Evolutionary conservation across 2,329 filamentous ascomycete species (phyloP), one percentile per base, ranked within the genome.

Genomic region (Fusarium sp.): DNA sequence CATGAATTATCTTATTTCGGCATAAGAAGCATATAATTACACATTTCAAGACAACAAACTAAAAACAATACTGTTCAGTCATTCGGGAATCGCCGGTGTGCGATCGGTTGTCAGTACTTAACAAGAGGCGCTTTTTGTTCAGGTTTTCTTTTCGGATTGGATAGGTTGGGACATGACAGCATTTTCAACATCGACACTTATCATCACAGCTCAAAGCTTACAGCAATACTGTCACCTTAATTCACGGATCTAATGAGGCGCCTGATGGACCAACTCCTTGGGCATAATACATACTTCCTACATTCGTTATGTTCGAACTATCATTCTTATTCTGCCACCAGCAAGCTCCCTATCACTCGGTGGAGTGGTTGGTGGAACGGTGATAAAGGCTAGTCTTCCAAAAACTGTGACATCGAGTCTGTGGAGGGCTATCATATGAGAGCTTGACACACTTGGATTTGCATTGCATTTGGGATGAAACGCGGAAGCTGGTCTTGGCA

Each of bases 201-300:
- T 56, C 54, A 59, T 49, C 50, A 62, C 56, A 57, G 70, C 72
- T 74, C 63, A 62, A 73, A 66, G 67, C 68, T 69, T 50, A 44
- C 55, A 64, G 57, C 59, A 71, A 69, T 71, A 69, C 51, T 63
- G 70, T 62, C 54, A 60, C 47, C 56, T 68, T 68, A 71, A 67
- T 72, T 48, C 57, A 70, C 45, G 68, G 62, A 54, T 71, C 65
- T 73, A 72, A 74, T 68, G 62, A 70, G 53, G 50, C 56, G 55
- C 63, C 65, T 63, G 47, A 60, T 47, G 54, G 51, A 62, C 32
- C 43, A 52, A 63, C 56, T 58, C 56, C 48, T 55, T 32, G 35
- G 64, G 57, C 52, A 35, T 73, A 65, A 62, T 61, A 65, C 33
- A 43, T 64, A 57, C 33, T 59, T 47, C 20, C 54, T 62, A 58